Conservation (phyloP, 768 basidiomycete species). For the Paxillus ammoniavirescens region DNA sequence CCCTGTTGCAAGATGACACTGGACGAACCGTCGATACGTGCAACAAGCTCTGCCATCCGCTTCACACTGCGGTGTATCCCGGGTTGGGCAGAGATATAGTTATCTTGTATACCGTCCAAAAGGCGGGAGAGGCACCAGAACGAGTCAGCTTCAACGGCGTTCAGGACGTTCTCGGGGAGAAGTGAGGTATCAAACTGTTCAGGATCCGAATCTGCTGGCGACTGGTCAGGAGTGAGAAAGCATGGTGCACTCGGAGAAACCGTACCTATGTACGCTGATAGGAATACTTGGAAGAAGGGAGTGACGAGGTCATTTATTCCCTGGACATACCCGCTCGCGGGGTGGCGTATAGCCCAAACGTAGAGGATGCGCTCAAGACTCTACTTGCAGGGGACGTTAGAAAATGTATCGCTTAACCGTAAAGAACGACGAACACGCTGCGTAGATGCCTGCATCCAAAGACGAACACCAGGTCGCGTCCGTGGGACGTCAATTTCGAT, state of each 20-base stretch:
- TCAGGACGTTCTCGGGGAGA: constrained; percentile 67
- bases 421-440: constrained; percentile 66
- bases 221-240: constrained; percentile 2
- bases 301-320: constrained; percentile 98
- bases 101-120: constrained; percentile 96
- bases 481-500: constrained; percentile 98
- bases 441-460: constrained; percentile 91
- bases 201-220: constrained; percentile 76
- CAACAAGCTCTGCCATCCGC: constrained; percentile 92
- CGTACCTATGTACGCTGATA: constrained; percentile 90
- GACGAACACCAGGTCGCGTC: constrained; percentile 83
- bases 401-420: background rate
- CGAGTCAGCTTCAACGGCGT: constrained; percentile 93
- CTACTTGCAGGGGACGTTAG: constrained; percentile 42
- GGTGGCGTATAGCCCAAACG: constrained; percentile 99
- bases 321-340: constrained; percentile 97
- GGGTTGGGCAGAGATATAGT: constrained; percentile 95
- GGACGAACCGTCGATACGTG: constrained; percentile 76
- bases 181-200: constrained; percentile 81
- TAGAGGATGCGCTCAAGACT: constrained; percentile 93
- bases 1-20: background rate
- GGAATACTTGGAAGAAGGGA: constrained; percentile 96
- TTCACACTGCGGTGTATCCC: constrained; percentile 93
- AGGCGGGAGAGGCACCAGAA: constrained; percentile 98
- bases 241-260: constrained; percentile 8